Conservation (phyloP, 352 stramenopile genomes). For the Blastocystis hominis region DNA sequence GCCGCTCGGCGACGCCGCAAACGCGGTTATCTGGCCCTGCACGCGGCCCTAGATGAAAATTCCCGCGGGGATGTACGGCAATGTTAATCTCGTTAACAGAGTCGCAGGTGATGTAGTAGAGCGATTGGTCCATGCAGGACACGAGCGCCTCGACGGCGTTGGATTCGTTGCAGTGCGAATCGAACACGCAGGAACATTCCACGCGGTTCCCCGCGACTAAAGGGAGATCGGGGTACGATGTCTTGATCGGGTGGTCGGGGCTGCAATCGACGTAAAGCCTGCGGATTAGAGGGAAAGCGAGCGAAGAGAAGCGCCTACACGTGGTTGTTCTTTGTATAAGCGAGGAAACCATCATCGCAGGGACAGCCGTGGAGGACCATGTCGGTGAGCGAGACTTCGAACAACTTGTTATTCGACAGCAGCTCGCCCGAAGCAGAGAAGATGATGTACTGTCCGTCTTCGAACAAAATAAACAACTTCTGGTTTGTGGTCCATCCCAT, state of each 20-base stretch:
- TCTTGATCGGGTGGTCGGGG: not conserved
- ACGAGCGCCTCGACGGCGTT: not conserved
- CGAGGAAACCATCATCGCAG: slow-evolving; percentile 44
- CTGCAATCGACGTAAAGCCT: slow-evolving; percentile 45
- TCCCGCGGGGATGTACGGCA: not conserved
- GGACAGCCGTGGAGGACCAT: not conserved
- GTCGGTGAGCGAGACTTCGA: not conserved
- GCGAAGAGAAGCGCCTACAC: not conserved
- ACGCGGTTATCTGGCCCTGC: slow-evolving; percentile 1
- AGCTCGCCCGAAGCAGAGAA: slow-evolving; percentile 24
- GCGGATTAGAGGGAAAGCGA: not conserved
- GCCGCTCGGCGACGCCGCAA: not conserved
- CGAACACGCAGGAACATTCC: slow-evolving; percentile 50
- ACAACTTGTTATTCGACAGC: slow-evolving; percentile 2
- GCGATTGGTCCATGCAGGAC: slow-evolving; percentile 41
- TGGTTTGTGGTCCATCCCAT: slow-evolving; percentile 48
- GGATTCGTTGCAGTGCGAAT: slow-evolving; percentile 26
- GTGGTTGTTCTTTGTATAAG: slow-evolving; percentile 43
- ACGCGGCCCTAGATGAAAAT: not conserved
- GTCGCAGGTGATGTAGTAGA: slow-evolving; percentile 10
- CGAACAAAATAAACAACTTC: slow-evolving; percentile 53
- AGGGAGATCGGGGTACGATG: slow-evolving; percentile 18
- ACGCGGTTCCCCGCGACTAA: slow-evolving; percentile 46
- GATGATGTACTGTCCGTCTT: slow-evolving; percentile 44
- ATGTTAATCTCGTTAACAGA: slow-evolving; percentile 1